Conservation (phyloP, 148 eudicot genomes). For the Rhododendron griersonianum region DNA sequence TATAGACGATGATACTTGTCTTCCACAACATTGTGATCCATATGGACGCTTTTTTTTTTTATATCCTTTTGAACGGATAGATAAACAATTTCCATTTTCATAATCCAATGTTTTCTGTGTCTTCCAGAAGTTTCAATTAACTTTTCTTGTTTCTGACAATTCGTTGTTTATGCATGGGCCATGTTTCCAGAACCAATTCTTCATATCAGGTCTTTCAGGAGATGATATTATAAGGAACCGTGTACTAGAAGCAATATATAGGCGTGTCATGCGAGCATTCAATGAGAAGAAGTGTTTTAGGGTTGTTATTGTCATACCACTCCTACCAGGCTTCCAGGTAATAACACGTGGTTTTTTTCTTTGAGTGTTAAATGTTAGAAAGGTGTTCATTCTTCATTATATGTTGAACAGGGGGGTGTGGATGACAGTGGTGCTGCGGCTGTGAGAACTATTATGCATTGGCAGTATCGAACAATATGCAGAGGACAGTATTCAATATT, state of each 20-base stretch:
- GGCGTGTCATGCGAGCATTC: constrained; percentile 80
- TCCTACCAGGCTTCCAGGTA: constrained; percentile 99
- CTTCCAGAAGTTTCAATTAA: constrained; percentile 3
- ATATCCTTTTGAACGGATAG: not conserved
- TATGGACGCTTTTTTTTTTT: not conserved
- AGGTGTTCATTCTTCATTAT: constrained; percentile 4
- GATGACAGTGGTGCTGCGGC: constrained; percentile 99
- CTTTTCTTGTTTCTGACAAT: constrained; percentile 23
- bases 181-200: constrained; percentile 86
- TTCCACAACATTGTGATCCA: not conserved
- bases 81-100: not conserved
- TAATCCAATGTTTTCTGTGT: not conserved
- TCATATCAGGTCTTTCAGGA: constrained; percentile 95
- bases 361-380: not conserved
- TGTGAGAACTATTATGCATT: constrained; percentile 96
- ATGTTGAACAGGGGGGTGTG: constrained; percentile 71
- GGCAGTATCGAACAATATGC: constrained; percentile 98
- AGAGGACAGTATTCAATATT: constrained; percentile 82
- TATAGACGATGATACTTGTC: not conserved
- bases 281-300: constrained; percentile 88
- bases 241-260: constrained; percentile 73
- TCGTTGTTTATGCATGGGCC: constrained; percentile 17
- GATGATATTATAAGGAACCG: constrained; percentile 87
- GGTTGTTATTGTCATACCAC: constrained; percentile 86
- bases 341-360: constrained; percentile 5